These are phyloP conservation scores for Exophiala calicioides DNA, from an alignment of 2,329 filamentous ascomycete species.

Conservation along the genomic window DNA sequence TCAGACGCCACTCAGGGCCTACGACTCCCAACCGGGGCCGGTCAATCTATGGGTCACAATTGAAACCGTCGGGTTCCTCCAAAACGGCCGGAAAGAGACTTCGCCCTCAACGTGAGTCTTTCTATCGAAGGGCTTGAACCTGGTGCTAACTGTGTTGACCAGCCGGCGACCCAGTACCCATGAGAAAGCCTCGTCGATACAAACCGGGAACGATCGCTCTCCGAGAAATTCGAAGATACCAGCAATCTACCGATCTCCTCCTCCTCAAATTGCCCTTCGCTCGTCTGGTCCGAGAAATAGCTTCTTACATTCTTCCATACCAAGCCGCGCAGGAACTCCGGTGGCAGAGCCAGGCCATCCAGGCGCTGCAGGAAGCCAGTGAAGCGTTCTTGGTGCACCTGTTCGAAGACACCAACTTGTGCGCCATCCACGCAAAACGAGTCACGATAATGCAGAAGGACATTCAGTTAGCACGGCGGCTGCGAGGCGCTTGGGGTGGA, in stretches of 20 bases:
- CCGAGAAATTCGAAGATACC: conserved; percentile 87
- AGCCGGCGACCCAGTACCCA: conserved; percentile 74
- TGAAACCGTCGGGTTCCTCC: conserved; percentile 18
- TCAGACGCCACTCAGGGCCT: conserved; percentile 20
- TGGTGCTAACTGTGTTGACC: conserved; percentile 17
- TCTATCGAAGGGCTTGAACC: conserved; percentile 32
- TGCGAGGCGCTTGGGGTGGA: conserved; percentile 76
- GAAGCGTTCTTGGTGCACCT: conserved; percentile 94
- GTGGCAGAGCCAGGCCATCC: conserved; percentile 95
- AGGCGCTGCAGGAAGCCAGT: conserved; percentile 90
- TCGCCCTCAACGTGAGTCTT: conserved; percentile 35
- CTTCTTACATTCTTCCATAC: conserved; percentile 60
- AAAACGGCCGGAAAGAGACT: conserved; percentile 28
- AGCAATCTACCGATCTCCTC: conserved; percentile 84
- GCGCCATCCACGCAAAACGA: conserved; percentile 93
- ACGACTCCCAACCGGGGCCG: conserved; percentile 22
- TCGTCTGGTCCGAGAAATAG: conserved; percentile 54
- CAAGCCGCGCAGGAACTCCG: conserved; percentile 68
- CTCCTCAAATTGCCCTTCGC: conserved; percentile 61
- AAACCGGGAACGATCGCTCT: conserved; percentile 81
- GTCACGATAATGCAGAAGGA: conserved; percentile 99
- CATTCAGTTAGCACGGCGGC: conserved; percentile 84
- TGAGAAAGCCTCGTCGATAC: conserved; percentile 63
- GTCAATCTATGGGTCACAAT: conserved; percentile 22
- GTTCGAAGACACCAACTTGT: conserved; percentile 96